Percentiles rank a stretch among this genome's conserved stretches.
Evolutionary conservation across 192 early-diverging fungal species (phyloP).

Genomic region (Podila minutissima): DNA sequence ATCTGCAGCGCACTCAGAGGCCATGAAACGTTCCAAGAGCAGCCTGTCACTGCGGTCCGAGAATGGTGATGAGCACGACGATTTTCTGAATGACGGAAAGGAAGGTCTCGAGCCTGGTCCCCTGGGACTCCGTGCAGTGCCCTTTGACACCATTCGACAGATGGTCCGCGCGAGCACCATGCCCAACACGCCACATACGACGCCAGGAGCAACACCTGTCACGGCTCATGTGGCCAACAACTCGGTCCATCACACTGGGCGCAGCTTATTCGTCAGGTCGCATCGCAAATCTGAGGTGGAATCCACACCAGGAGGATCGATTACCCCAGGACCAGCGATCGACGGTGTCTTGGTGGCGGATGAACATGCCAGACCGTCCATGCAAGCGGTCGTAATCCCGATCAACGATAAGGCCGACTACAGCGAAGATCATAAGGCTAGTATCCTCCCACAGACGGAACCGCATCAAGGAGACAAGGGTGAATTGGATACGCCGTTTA

Average conservation of each 20-base stretch:
- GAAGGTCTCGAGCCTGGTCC: conserved; percentile 45
- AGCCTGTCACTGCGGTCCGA: conserved; percentile 1
- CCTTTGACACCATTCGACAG: conserved; percentile 43
- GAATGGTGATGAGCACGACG: background rate
- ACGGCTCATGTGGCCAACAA: background rate
- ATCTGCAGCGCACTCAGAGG: conserved; percentile 3
- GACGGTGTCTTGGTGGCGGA: background rate
- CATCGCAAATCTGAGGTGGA: background rate
- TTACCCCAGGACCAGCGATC: background rate
- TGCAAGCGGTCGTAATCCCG: background rate
- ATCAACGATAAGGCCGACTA: background rate
- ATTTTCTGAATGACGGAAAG: conserved; percentile 14
- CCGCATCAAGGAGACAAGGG: background rate
- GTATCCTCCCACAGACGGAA: background rate
- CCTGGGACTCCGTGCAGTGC: conserved; percentile 37
- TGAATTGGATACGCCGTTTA: background rate
- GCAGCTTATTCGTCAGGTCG: background rate
- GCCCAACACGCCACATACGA: conserved; percentile 7
- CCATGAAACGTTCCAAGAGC: conserved; percentile 21
- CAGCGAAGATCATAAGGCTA: background rate
- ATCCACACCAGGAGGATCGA: background rate
- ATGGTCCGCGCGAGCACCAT: conserved; percentile 45
- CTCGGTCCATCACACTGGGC: background rate
- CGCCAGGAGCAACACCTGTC: conserved; percentile 7
- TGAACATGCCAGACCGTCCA: background rate